Conservation (phyloP, 257 asterid genomes). For the Nicotiana obtusifolia region DNA sequence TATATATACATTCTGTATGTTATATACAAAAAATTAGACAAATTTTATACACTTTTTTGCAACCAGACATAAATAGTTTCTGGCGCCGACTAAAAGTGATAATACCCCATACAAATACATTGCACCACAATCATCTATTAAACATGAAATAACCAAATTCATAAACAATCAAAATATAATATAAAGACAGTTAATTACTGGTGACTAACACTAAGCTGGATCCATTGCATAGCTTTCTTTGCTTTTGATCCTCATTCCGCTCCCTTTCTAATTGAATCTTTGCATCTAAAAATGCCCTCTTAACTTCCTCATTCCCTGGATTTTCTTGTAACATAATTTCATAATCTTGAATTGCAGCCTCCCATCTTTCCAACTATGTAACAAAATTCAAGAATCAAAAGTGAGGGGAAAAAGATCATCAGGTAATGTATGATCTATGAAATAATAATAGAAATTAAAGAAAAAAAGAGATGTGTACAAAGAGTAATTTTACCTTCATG, state of each 20-base stretch:
- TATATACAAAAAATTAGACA: no score
- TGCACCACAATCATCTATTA: neutral
- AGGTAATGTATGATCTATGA: neutral
- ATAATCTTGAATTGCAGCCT: constrained; percentile 54
- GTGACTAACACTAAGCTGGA: neutral
- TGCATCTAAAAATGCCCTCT: constrained; percentile 26
- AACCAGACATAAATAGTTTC: no score
- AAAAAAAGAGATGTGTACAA: no score
- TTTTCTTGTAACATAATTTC: constrained; percentile 47
- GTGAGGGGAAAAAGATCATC: no score
- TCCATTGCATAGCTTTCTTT: neutral
- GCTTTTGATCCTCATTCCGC: constrained; percentile 10
- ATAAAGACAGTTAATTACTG: constrained; percentile 3
- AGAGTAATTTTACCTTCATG: constrained; percentile 34
- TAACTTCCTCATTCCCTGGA: constrained; percentile 42
- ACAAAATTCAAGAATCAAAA: neutral
- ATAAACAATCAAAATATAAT: neutral
- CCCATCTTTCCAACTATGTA: constrained; percentile 57
- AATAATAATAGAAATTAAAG: neutral
- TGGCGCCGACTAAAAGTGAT: no score
- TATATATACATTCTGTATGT: no score
- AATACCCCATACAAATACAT: neutral
- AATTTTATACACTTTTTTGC: no score
- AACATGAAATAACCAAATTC: neutral
- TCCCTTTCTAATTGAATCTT: constrained; percentile 30